A percentile compares a stretch with the other conserved stretches of the same genome.
Conservation (phyloP, 2,329 filamentous ascomycete genomes). For the Capronia coronata region DNA sequence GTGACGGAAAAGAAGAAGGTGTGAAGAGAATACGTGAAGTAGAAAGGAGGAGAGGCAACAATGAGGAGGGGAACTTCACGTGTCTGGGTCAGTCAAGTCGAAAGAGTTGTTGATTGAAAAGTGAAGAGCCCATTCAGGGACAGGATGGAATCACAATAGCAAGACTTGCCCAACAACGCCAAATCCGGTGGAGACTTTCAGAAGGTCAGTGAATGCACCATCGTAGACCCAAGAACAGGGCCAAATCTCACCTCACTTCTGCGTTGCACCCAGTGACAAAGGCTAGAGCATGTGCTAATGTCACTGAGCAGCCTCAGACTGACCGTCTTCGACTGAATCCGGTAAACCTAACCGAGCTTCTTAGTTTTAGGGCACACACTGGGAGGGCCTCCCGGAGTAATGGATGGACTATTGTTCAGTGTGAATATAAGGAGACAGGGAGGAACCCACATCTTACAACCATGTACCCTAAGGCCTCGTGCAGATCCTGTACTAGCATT, state of each 20-base stretch:
- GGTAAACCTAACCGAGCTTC: neutral
- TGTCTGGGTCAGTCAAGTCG: neutral
- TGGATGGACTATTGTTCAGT: neutral
- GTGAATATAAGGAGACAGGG: neutral
- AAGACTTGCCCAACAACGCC: slow-evolving; percentile 3
- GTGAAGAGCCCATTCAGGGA: slow-evolving; percentile 5
- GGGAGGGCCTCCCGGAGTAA: neutral
- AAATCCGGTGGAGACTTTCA: slow-evolving; percentile 5
- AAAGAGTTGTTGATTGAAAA: slow-evolving; percentile 3
- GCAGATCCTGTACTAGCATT: neutral
- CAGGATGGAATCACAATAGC: neutral
- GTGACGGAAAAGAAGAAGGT: neutral
- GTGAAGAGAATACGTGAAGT: neutral
- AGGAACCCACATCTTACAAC: neutral
- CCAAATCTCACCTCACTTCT: slow-evolving; percentile 6
- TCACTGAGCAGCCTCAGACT: neutral
- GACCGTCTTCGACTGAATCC: neutral
- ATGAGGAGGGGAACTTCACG: neutral
- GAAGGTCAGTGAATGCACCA: neutral
- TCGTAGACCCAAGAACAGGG: neutral
- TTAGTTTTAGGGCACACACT: neutral
- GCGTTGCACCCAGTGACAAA: neutral
- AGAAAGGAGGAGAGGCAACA: neutral
- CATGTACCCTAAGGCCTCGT: neutral
- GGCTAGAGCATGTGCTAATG: neutral